A percentile compares a stretch with the other conserved stretches of the same genome.
phyloP scores from a whole-genome alignment of 2,329 filamentous ascomycete species.

The Alternaria hordeiaustralica region DNA sequence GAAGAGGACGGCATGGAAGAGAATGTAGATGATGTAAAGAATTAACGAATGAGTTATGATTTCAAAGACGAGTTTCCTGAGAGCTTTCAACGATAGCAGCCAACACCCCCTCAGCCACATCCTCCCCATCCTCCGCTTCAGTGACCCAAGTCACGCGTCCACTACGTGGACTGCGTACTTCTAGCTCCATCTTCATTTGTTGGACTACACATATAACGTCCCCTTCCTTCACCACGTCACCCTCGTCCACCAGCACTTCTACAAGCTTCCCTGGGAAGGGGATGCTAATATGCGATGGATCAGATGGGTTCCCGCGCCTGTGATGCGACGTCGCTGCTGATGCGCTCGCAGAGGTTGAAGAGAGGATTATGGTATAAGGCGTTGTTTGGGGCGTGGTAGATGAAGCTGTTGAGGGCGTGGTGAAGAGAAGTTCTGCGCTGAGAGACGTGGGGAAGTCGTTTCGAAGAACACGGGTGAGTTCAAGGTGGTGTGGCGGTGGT shows the following conservation, averaged over 20 bases:
- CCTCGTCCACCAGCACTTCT: slow-evolving; percentile 63
- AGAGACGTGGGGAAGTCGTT: slow-evolving; percentile 67
- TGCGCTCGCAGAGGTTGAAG: slow-evolving; percentile 52
- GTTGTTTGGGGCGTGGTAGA: slow-evolving; percentile 42
- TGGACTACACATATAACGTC: slow-evolving; percentile 65
- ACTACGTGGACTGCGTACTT: slow-evolving; percentile 59
- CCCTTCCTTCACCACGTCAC: slow-evolving; percentile 60
- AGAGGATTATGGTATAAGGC: slow-evolving; percentile 56
- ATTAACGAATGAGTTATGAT: not conserved
- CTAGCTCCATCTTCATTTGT: slow-evolving; percentile 76
- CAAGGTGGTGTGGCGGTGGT: slow-evolving; percentile 57
- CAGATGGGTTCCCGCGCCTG: slow-evolving; percentile 56
- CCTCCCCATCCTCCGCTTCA: slow-evolving; percentile 62
- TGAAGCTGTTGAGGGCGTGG: slow-evolving; percentile 56
- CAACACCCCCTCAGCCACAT: slow-evolving; percentile 63
- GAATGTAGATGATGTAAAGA: not conserved
- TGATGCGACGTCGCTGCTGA: slow-evolving; percentile 52
- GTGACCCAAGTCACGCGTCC: slow-evolving; percentile 60
- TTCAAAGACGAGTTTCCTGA: slow-evolving; percentile 12
- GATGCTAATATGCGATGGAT: slow-evolving; percentile 61
- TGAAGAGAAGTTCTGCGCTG: slow-evolving; percentile 61
- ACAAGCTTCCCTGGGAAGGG: slow-evolving; percentile 66
- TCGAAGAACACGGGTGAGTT: slow-evolving; percentile 60
- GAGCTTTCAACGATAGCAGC: slow-evolving; percentile 55
- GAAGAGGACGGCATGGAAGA: accelerated